These are phyloP conservation scores for Alternaria arborescens DNA, from an alignment of 2,329 filamentous ascomycete genomes.

Conservation along the genomic window DNA sequence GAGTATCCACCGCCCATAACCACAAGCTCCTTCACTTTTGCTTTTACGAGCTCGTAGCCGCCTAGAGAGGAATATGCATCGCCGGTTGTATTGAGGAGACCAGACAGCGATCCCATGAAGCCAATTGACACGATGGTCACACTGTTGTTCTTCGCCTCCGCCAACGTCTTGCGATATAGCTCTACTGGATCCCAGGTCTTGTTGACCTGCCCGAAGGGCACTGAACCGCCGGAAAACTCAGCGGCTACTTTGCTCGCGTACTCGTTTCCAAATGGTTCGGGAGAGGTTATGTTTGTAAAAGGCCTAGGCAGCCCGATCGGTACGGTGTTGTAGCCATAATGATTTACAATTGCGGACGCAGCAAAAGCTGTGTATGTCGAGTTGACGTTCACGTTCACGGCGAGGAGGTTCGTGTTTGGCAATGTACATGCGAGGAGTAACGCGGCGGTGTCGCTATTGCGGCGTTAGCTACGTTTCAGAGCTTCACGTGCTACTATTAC, in stretches of 20 bases:
- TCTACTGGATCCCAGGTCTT: conserved; percentile 50
- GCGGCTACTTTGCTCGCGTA: conserved; percentile 59
- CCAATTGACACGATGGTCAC: conserved; percentile 59
- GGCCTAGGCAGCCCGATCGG: conserved; percentile 55
- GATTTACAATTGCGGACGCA: conserved; percentile 49
- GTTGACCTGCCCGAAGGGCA: conserved; percentile 48
- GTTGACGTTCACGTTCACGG: conserved; percentile 10
- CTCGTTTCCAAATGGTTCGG: conserved; percentile 55
- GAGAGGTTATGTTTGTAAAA: conserved; percentile 55
- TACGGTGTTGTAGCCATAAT: conserved; percentile 51
- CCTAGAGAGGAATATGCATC: conserved; percentile 53
- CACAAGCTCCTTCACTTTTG: conserved; percentile 60
- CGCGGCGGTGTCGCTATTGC: conserved; percentile 6
- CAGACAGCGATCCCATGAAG: conserved; percentile 59
- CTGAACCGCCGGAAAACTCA: conserved; percentile 50
- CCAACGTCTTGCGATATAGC: conserved; percentile 57
- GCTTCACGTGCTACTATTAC: neutral
- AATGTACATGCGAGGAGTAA: conserved; percentile 13
- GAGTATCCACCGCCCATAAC: conserved; percentile 64
- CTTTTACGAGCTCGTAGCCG: conserved; percentile 54
- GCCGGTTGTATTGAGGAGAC: conserved; percentile 55
- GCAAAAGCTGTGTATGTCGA: conserved; percentile 52
- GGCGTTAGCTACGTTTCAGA: neutral
- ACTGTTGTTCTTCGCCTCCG: conserved; percentile 52
- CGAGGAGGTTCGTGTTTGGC: conserved; percentile 15